Evolutionary conservation across 139 green algal species (phyloP), one percentile per base, ranked within the genome.

Genomic region (Edaphochlamys debaryana): DNA sequence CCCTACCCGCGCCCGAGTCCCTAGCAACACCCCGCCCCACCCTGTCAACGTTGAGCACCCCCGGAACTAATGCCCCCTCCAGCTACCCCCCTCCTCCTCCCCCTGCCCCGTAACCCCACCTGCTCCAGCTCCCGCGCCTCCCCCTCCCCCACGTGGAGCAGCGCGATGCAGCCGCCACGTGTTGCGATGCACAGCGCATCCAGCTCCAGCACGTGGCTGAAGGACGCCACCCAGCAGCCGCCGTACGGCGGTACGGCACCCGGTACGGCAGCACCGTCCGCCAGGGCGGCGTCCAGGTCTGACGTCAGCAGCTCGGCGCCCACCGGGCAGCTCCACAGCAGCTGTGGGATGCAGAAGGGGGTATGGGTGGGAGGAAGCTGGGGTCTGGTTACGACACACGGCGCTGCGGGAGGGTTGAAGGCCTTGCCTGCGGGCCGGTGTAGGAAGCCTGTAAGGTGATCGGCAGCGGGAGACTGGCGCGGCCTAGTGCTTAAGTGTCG

Each of bases 111-210:
- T n/a, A n/a, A n/a, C 4, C 64, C 54, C 20, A 88, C 91, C 54
- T 94, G 83, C 83, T 93, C 85, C 22, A 82, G 42, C 7, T 30
- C 42, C n/a, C 90, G 87, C 40, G 87, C 23, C 4, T 42, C 45
- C 11, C 30, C 60, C 37, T 63, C 80, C 5, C 45, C 78, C 30
- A 62, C 50, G 42, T 92, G 62, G 66, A 96, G 70, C 54, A 96
- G 82, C 52, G 94, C 67, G 29, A 97, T 80, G 34, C 91, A 83
- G 15, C 94, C 94, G 19, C 66, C 79, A 20, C 89, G 86, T 0
- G 90, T 77, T 1, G 87, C 88, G 9, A 94, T 71, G 71, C 80
- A 89, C 17, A 97, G 36, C 29, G 91, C 85, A 4, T 94, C 90
- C 23, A 94, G 76, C 58, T 96, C 93, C 0, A 93, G 74, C 6